A percentile compares a stretch with the other conserved stretches of the same genome.
phyloP scores from a whole-genome alignment of 805 yeast genomes.

The Ogataea parapolymorpha region DNA sequence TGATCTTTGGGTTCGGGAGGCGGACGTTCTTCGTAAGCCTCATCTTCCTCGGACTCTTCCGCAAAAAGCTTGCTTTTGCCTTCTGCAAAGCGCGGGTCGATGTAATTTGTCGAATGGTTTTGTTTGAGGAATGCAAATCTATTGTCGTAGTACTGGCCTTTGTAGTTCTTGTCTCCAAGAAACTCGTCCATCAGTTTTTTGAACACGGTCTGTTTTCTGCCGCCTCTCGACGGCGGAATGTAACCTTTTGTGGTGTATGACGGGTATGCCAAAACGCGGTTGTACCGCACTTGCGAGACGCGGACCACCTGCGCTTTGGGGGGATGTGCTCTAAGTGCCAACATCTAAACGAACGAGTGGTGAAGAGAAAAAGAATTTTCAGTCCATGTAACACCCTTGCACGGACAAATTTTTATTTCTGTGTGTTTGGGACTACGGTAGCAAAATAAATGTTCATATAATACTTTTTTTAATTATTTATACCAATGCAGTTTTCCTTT shows the following conservation, averaged over 20 bases:
- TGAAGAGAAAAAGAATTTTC: constrained; percentile 6
- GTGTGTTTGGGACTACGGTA: neutral
- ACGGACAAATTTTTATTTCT: neutral
- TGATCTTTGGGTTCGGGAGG: constrained; percentile 16
- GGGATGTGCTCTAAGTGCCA: neutral
- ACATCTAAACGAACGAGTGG: constrained; percentile 2
- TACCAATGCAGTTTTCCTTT: constrained; percentile 11
- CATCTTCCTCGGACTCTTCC: neutral
- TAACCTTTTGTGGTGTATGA: constrained; percentile 43
- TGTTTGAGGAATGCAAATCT: constrained; percentile 68
- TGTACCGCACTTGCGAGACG: constrained; percentile 44
- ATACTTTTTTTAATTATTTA: constrained; percentile 3
- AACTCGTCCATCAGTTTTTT: constrained; percentile 66
- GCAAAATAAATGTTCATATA: neutral
- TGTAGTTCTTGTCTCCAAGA: constrained; percentile 78
- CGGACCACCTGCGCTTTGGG: constrained; percentile 3
- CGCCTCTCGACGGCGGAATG: constrained; percentile 33
- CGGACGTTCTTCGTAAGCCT: constrained; percentile 7
- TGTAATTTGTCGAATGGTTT: constrained; percentile 69
- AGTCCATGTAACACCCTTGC: constrained; percentile 7
- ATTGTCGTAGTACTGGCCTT: constrained; percentile 77
- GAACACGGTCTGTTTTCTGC: constrained; percentile 47
- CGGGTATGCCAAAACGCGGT: constrained; percentile 54
- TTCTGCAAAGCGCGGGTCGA: constrained; percentile 46
- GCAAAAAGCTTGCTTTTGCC: constrained; percentile 27